A percentile compares a stretch with the other conserved stretches of the same genome.
These are phyloP conservation scores for Eimeria acervulina DNA, from an alignment of 169 alveolate genomes.

Conservation along the genomic window DNA sequence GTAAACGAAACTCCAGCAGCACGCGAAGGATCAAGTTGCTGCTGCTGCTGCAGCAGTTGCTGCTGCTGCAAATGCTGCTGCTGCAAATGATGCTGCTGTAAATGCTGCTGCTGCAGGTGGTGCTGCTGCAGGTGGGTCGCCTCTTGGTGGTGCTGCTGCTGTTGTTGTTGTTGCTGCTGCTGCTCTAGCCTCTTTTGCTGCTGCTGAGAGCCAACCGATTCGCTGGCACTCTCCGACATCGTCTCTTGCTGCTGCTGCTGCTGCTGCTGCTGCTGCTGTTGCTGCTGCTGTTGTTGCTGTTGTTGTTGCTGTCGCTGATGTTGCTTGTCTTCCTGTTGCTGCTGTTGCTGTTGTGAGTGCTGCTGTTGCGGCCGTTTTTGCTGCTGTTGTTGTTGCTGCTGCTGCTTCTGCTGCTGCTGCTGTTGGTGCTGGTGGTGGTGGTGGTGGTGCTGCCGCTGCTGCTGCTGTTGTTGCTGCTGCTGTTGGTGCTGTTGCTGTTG, in stretches of 20 bases:
- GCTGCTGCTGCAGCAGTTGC: background rate
- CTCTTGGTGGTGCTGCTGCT: background rate
- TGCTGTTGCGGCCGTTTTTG: no score
- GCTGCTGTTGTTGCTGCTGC: no score
- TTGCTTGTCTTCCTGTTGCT: no score
- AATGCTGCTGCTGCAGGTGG: slow-evolving; percentile 26
- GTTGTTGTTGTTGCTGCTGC: background rate
- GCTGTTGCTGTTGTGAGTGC: no score
- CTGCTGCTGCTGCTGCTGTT: background rate
- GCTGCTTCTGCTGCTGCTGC: no score
- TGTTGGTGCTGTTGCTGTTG: no score
- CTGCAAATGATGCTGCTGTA: no score
- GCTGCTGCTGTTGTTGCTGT: background rate
- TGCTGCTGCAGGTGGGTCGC: background rate
- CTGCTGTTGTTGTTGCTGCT: no score
- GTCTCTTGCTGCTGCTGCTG: background rate
- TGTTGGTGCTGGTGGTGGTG: no score
- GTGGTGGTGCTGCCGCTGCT: no score
- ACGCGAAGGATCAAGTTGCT: background rate
- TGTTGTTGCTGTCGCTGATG: background rate
- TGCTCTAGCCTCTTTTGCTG: background rate
- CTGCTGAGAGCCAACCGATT: no score
- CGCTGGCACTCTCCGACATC: background rate
- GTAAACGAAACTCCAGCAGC: background rate
- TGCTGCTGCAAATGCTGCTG: slow-evolving; percentile 12